Conservation (phyloP, 78 protist genomes). For the Dictyostelium brefeldianum region DNA sequence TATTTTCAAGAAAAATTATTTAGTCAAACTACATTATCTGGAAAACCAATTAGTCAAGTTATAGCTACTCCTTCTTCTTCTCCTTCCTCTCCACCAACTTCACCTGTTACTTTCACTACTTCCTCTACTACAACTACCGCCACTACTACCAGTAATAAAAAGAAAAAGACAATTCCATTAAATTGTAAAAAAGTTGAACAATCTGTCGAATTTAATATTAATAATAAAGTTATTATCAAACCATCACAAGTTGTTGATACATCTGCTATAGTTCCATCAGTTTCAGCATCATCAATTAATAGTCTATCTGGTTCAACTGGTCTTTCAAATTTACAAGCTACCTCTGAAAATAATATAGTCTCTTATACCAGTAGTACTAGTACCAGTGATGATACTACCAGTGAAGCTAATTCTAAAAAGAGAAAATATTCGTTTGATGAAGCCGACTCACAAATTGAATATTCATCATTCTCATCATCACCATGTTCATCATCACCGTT, state of each 20-base stretch:
- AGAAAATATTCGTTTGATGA: conserved; percentile 1
- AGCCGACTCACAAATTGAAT: neutral
- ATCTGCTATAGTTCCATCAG: conserved; percentile 11
- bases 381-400: neutral
- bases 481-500: neutral
- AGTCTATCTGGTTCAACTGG: neutral
- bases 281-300: neutral
- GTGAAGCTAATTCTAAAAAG: neutral
- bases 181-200: conserved; percentile 5
- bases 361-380: neutral
- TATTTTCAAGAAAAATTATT: conserved; percentile 48
- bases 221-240: no score
- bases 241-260: neutral
- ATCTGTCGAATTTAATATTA: neutral
- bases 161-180: neutral
- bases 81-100: no score
- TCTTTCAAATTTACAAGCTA: no score
- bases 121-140: neutral
- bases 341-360: no score
- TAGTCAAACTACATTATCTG: conserved; percentile 11
- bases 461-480: neutral
- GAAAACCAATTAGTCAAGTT: neutral
- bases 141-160: neutral
- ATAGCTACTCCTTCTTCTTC: no score
- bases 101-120: neutral